Evolutionary conservation across 345 rosid species (phyloP).

Genomic region (Chamaenerion angustifolium): DNA sequence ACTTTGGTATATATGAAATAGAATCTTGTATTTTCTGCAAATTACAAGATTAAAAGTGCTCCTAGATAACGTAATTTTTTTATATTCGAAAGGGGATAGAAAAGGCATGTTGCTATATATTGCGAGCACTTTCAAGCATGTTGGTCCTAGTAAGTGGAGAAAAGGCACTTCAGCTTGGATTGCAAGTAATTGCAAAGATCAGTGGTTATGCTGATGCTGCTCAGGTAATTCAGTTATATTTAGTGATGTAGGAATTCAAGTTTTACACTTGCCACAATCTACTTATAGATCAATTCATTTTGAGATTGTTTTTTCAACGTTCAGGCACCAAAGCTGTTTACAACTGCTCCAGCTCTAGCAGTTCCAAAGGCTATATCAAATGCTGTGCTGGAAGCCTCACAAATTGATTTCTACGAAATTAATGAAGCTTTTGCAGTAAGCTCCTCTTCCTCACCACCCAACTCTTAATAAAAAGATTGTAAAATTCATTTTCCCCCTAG

Average conservation of each 20-base stretch:
- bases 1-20: too few relatives aligned
- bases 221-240: constrained; percentile 39
- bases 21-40: too few relatives aligned
- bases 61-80: too few relatives aligned
- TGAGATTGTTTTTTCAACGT: too few relatives aligned
- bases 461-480: constrained; percentile 1
- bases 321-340: constrained; percentile 83
- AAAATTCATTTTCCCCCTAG: too few relatives aligned
- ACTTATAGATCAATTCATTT: not conserved
- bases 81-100: too few relatives aligned
- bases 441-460: not conserved
- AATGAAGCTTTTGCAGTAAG: constrained; percentile 97
- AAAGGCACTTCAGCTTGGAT: constrained; percentile 60
- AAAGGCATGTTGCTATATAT: too few relatives aligned
- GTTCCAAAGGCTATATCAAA: constrained; percentile 81
- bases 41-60: too few relatives aligned
- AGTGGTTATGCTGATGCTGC: constrained; percentile 91
- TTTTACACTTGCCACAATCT: not conserved
- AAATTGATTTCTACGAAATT: constrained; percentile 83
- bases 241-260: not conserved
- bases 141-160: constrained; percentile 84
- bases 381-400: constrained; percentile 72
- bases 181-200: constrained; percentile 72
- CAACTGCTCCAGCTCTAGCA: constrained; percentile 94
- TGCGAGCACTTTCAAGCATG: too few relatives aligned